phyloP scores from a whole-genome alignment of 164 flowering plant species.

The Paratinospora sagittata region DNA sequence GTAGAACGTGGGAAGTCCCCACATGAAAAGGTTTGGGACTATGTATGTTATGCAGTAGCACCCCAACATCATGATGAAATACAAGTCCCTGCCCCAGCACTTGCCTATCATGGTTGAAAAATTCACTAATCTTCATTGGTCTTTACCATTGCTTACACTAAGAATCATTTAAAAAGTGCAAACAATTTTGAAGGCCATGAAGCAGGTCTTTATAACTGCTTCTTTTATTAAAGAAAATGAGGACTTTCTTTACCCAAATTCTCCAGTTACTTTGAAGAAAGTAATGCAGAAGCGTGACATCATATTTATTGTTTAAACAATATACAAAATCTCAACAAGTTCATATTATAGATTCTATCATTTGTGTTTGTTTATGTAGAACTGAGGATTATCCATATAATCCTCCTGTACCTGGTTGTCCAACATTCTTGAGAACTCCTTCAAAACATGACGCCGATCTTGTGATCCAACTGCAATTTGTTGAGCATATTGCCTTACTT shows the following conservation, averaged over 20 bases:
- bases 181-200: too few relatives aligned
- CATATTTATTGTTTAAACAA: too few relatives aligned
- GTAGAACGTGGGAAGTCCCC: neutral
- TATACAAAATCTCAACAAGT: too few relatives aligned
- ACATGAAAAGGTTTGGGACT: too few relatives aligned
- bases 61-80: neutral
- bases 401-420: conserved; percentile 52
- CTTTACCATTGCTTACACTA: too few relatives aligned
- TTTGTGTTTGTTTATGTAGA: neutral
- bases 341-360: neutral
- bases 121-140: too few relatives aligned
- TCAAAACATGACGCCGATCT: conserved; percentile 46
- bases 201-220: too few relatives aligned
- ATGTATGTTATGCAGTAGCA: neutral
- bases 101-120: neutral
- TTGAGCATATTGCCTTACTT: conserved; percentile 60
- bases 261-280: neutral
- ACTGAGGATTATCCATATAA: neutral
- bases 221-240: too few relatives aligned
- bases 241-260: neutral
- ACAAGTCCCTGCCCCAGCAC: neutral
- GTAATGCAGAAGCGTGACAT: neutral
- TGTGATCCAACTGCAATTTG: conserved; percentile 49
- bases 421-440: conserved; percentile 70
- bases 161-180: too few relatives aligned